A percentile compares a stretch with the other conserved stretches of the same genome.
Evolutionary conservation across 768 basidiomycete genomes (phyloP).

Genomic region (Lentinus brumalis): DNA sequence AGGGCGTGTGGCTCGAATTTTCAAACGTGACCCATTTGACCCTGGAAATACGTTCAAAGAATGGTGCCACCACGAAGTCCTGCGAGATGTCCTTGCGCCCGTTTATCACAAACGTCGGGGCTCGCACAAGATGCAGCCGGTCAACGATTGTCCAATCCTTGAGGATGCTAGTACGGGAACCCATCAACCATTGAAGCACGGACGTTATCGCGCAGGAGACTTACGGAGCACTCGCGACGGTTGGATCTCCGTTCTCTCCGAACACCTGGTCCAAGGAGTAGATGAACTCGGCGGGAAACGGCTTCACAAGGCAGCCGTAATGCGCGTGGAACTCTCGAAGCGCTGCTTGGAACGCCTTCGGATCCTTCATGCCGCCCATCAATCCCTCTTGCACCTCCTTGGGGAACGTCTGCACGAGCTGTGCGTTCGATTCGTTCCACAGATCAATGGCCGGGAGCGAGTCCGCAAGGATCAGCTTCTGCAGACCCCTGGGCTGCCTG

Average conservation of each 20-base stretch:
- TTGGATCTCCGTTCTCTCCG: constrained; percentile 42
- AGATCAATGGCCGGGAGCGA: constrained; percentile 47
- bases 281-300: constrained; percentile 43
- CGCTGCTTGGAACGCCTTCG: constrained; percentile 44
- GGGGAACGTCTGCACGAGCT: constrained; percentile 43
- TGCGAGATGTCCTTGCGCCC: constrained; percentile 31
- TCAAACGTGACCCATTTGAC: constrained; percentile 33
- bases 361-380: constrained; percentile 41
- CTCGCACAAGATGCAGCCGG: constrained; percentile 24
- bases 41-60: constrained; percentile 25
- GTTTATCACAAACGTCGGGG: constrained; percentile 32
- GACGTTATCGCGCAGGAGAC: background rate
- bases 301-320: constrained; percentile 46
- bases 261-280: constrained; percentile 33
- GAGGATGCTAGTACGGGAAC: constrained; percentile 18
- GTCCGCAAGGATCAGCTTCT: constrained; percentile 46
- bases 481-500: constrained; percentile 44
- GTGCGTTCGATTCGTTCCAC: constrained; percentile 41
- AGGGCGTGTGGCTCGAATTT: constrained; percentile 31
- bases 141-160: constrained; percentile 31
- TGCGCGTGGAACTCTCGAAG: constrained; percentile 41
- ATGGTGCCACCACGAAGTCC: constrained; percentile 27
- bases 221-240: constrained; percentile 37
- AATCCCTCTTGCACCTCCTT: constrained; percentile 42
- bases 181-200: background rate